phyloP scores from a whole-genome alignment of 1,284 basidiomycete species.

The Cryptococcus floricola region DNA sequence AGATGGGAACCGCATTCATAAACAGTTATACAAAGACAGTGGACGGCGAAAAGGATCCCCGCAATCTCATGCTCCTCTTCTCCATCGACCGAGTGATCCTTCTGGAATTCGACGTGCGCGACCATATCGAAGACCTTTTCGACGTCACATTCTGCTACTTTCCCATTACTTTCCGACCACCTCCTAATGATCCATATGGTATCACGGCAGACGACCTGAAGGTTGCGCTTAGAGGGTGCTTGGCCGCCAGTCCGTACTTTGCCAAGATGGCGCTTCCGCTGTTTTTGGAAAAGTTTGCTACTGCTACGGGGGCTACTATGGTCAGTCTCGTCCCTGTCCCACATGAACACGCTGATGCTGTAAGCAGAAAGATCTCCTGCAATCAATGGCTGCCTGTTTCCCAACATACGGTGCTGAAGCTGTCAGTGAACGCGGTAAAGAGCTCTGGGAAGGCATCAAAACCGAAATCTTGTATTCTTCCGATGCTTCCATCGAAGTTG shows the following conservation, averaged over 20 bases:
- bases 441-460: slow-evolving; percentile 82
- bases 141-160: slow-evolving; percentile 98
- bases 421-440: slow-evolving; percentile 61
- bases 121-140: slow-evolving; percentile 78
- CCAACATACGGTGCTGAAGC: slow-evolving; percentile 72
- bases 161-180: slow-evolving; percentile 93
- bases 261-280: slow-evolving; percentile 80
- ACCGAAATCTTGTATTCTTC: slow-evolving; percentile 92
- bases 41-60: slow-evolving; percentile 95
- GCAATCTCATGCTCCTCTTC: slow-evolving; percentile 88
- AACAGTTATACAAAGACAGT: slow-evolving; percentile 72
- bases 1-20: slow-evolving; percentile 67
- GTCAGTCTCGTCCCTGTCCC: slow-evolving; percentile 48
- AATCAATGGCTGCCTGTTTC: slow-evolving; percentile 68
- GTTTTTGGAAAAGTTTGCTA: slow-evolving; percentile 87
- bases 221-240: slow-evolving; percentile 60
- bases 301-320: slow-evolving; percentile 79
- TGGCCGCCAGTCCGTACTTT: slow-evolving; percentile 76
- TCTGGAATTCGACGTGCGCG: slow-evolving; percentile 77
- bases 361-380: slow-evolving; percentile 70
- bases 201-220: slow-evolving; percentile 87
- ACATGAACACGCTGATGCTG: neutral
- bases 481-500: slow-evolving; percentile 66
- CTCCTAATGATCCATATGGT: slow-evolving; percentile 89
- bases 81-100: slow-evolving; percentile 78